phyloP scores from a whole-genome alignment of 2,329 filamentous ascomycete genomes.

The Colletotrichum eleusines region DNA sequence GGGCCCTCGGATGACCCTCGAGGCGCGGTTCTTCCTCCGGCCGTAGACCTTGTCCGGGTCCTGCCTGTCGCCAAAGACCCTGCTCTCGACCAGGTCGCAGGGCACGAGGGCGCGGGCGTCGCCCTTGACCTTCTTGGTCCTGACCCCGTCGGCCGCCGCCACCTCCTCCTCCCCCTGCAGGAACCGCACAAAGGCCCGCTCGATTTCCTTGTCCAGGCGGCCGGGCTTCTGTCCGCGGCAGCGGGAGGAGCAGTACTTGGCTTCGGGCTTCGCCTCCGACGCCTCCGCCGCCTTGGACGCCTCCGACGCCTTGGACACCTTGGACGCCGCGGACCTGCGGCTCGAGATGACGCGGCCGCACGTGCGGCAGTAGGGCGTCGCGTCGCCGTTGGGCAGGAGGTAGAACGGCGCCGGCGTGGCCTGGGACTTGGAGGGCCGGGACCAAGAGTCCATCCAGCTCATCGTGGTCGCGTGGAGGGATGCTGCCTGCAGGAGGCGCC shows the following conservation, averaged over 20 bases:
- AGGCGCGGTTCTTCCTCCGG: conserved; percentile 58
- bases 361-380: conserved; percentile 66
- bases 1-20: conserved; percentile 52
- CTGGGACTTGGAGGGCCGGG: conserved; percentile 54
- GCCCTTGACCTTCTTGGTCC: conserved; percentile 57
- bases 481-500: neutral
- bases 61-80: conserved; percentile 45
- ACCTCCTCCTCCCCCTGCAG: conserved; percentile 45
- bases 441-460: conserved; percentile 59
- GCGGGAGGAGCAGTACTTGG: conserved; percentile 69
- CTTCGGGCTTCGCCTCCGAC: conserved; percentile 31
- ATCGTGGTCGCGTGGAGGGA: conserved; percentile 44
- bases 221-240: conserved; percentile 66
- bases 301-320: conserved; percentile 44
- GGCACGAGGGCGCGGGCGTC: conserved; percentile 63
- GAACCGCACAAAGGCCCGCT: conserved; percentile 59
- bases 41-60: conserved; percentile 52
- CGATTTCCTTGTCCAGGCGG: conserved; percentile 63
- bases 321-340: conserved; percentile 48
- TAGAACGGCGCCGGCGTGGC: conserved; percentile 66
- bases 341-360: conserved; percentile 67
- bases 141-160: conserved; percentile 30
- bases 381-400: conserved; percentile 59
- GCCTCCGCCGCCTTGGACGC: conserved; percentile 47
- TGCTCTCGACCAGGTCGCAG: conserved; percentile 63